phyloP scores from a whole-genome alignment of 768 basidiomycete genomes.

The Calocera cornea region DNA sequence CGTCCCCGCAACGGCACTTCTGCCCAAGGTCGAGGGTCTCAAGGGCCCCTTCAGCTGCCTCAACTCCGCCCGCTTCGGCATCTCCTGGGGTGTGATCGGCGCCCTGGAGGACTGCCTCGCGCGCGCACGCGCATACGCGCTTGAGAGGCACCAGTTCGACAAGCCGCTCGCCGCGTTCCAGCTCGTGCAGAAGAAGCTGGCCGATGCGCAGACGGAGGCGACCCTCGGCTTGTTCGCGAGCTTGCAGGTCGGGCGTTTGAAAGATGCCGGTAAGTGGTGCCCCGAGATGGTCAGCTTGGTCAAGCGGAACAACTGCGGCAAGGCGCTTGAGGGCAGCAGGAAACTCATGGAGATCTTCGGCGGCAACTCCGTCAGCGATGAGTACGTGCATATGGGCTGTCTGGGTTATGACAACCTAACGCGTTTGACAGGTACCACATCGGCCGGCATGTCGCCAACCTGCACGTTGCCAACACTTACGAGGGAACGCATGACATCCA shows the following conservation, averaged over 20 bases:
- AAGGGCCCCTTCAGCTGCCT: constrained; percentile 82
- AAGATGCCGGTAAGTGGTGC: constrained; percentile 58
- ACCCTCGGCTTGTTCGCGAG: constrained; percentile 64
- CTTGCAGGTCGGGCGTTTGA: constrained; percentile 71
- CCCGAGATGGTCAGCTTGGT: constrained; percentile 93
- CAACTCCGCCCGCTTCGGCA: constrained; percentile 79
- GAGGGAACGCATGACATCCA: constrained; percentile 81
- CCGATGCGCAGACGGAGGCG: constrained; percentile 80
- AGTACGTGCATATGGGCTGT: constrained; percentile 39
- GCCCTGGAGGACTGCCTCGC: constrained; percentile 83
- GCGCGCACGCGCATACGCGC: constrained; percentile 65
- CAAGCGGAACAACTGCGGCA: constrained; percentile 92
- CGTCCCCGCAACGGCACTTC: constrained; percentile 57
- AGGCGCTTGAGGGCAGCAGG: constrained; percentile 73
- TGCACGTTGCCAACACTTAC: constrained; percentile 94
- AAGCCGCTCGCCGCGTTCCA: constrained; percentile 89
- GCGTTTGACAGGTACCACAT: constrained; percentile 59
- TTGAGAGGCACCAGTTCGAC: constrained; percentile 81
- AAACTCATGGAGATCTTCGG: constrained; percentile 80
- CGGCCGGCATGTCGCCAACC: constrained; percentile 84
- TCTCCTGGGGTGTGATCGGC: constrained; percentile 93
- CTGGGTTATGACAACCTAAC: not conserved
- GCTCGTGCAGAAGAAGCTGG: constrained; percentile 94
- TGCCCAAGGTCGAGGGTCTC: constrained; percentile 67
- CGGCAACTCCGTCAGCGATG: constrained; percentile 85